Evolutionary conservation across 495 filamentous ascomycete species (phyloP).

Genomic region (Trichoderma virens): DNA sequence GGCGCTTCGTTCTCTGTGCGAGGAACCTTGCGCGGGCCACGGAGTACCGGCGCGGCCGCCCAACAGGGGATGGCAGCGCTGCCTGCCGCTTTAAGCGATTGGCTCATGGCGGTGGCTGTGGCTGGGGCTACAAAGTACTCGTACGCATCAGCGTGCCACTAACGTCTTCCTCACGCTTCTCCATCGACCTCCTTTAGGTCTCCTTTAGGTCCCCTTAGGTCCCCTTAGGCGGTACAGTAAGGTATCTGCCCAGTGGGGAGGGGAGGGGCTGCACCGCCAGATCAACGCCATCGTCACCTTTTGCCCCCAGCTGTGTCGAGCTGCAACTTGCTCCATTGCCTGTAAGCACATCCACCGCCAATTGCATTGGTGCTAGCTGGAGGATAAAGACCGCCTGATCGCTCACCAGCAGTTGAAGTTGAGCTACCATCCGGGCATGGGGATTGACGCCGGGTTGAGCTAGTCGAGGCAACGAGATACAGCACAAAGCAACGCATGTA

Average conservation of each 20-base stretch:
- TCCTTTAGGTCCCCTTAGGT: background rate
- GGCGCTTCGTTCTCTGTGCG: background rate
- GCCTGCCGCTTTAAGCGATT: constrained; percentile 5
- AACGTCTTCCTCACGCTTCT: background rate
- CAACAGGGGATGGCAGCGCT: constrained; percentile 2
- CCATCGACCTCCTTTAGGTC: background rate
- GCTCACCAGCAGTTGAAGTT: background rate
- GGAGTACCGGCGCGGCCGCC: background rate
- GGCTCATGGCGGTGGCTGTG: constrained; percentile 7
- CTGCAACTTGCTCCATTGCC: background rate
- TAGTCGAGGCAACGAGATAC: background rate
- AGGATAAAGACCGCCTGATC: background rate
- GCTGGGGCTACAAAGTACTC: background rate
- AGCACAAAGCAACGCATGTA: background rate
- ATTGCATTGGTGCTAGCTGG: background rate
- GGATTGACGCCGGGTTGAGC: background rate
- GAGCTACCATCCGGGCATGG: too few species aligned
- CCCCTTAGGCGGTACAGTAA: constrained; percentile 3
- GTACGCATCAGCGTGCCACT: too few species aligned
- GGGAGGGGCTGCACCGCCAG: background rate
- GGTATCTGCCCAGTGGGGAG: background rate
- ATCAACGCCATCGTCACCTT: constrained; percentile 7
- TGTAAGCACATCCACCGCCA: background rate
- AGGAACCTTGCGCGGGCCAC: background rate
- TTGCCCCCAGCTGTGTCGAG: background rate